Conservation (phyloP, 768 basidiomycete genomes). For the Lactarius deliciosus region DNA sequence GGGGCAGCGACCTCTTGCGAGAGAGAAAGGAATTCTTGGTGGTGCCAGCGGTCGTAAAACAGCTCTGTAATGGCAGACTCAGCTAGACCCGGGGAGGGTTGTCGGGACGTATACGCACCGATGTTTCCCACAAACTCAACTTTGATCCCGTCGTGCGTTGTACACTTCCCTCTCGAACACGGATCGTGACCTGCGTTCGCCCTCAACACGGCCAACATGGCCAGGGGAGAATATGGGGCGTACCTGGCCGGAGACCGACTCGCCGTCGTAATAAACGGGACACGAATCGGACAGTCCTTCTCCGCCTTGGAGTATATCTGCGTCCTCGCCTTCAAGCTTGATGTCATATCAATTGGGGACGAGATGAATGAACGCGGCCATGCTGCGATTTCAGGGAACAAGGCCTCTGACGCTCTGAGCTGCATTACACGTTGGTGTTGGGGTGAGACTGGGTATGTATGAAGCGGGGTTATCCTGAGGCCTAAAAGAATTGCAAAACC, state of each 20-base stretch:
- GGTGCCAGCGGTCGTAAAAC: conserved; percentile 97
- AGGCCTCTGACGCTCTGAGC: background rate
- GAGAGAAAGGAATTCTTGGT: conserved; percentile 95
- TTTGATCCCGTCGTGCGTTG: conserved; percentile 93
- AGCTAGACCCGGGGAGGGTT: background rate
- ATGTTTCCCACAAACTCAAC: conserved; percentile 97
- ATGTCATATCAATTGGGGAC: conserved; percentile 91
- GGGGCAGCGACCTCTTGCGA: conserved; percentile 94
- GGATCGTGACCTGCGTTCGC: conserved; percentile 65
- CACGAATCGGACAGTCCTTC: conserved; percentile 83
- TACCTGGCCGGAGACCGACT: conserved; percentile 84
- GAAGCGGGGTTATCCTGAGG: too few relatives aligned
- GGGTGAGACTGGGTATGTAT: background rate
- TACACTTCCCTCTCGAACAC: conserved; percentile 90
- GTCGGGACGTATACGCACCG: conserved; percentile 50
- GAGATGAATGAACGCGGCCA: conserved; percentile 94
- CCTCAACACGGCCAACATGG: background rate
- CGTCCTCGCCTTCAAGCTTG: conserved; percentile 83
- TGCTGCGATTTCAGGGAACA: conserved; percentile 32
- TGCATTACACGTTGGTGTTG: background rate
- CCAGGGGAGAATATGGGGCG: conserved; percentile 23
- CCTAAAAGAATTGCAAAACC: too few relatives aligned
- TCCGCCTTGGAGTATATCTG: conserved; percentile 88
- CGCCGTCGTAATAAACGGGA: conserved; percentile 96
- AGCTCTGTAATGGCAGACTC: conserved; percentile 50